Evolutionary conservation across 2,329 filamentous ascomycete genomes (phyloP).

Genomic region (Aspergillus brunneoviolaceus): DNA sequence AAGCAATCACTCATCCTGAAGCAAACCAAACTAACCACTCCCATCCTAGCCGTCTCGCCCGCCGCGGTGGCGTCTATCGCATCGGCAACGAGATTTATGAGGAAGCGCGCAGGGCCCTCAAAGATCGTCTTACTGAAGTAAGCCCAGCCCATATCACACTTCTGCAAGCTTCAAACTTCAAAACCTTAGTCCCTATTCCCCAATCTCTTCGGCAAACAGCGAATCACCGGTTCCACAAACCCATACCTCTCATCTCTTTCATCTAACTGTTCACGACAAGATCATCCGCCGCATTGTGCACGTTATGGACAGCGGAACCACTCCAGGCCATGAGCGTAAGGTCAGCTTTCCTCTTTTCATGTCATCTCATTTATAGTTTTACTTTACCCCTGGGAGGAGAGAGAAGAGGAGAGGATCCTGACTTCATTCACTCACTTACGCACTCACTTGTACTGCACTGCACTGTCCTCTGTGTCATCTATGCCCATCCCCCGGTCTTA

Average conservation of each 20-base stretch:
- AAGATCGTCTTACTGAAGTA: constrained; percentile 24
- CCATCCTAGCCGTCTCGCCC: constrained; percentile 33
- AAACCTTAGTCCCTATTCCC: too few species aligned
- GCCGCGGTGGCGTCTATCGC: constrained; percentile 33
- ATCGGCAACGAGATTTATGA: constrained; percentile 34
- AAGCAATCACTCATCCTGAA: too few species aligned
- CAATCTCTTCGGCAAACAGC: too few species aligned
- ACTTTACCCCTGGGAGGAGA: too few species aligned
- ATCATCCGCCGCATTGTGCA: constrained; percentile 25
- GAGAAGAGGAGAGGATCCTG: too few species aligned
- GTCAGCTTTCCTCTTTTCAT: constrained; percentile 9
- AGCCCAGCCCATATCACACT: neutral
- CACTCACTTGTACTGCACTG: too few species aligned
- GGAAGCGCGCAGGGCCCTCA: constrained; percentile 23
- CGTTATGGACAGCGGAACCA: constrained; percentile 21
- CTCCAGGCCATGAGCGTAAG: constrained; percentile 5
- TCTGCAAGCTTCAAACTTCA: too few species aligned
- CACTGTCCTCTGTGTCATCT: too few species aligned
- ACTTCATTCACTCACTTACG: too few species aligned
- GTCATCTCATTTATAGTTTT: neutral
- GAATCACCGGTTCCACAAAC: too few species aligned
- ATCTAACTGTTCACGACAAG: constrained; percentile 5
- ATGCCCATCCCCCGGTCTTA: too few species aligned
- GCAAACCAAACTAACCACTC: neutral
- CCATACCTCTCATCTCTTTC: too few species aligned